Evolutionary conservation across 2,329 filamentous ascomycete genomes (phyloP).

Genomic region (Aspergillus sp.): DNA sequence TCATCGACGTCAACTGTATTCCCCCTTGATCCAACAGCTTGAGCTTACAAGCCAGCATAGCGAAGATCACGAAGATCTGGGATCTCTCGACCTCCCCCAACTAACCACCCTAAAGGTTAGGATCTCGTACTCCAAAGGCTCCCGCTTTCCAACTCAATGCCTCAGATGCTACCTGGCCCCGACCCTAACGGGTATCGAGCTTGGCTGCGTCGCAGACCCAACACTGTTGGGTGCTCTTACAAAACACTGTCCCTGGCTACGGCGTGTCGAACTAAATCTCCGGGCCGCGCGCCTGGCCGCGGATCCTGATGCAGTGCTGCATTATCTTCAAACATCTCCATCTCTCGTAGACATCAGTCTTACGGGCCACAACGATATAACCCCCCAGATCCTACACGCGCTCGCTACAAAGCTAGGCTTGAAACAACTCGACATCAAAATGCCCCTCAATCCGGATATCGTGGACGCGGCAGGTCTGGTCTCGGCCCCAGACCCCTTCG

Average conservation of each 20-base stretch:
- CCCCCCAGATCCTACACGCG: neutral
- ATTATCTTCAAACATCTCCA: neutral
- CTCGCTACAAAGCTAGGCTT: neutral
- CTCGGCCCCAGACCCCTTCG: neutral
- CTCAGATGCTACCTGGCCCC: neutral
- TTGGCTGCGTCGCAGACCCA: neutral
- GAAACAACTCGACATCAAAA: neutral
- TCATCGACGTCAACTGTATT: neutral
- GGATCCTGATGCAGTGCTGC: neutral
- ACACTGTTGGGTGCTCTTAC: neutral
- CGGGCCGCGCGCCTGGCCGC: neutral
- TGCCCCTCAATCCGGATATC: neutral
- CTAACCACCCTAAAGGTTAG: neutral
- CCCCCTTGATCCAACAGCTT: neutral
- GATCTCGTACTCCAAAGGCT: neutral
- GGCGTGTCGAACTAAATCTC: neutral
- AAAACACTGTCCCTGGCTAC: neutral
- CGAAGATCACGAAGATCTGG: neutral
- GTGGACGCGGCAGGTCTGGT: neutral
- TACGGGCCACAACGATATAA: neutral
- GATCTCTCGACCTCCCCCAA: neutral
- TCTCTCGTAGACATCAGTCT: neutral
- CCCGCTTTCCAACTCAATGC: neutral
- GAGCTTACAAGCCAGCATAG: neutral
- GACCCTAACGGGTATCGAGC: neutral